These are phyloP conservation scores for Kregervanrija delftensis DNA, from an alignment of 805 yeast species.

Conservation along the genomic window DNA sequence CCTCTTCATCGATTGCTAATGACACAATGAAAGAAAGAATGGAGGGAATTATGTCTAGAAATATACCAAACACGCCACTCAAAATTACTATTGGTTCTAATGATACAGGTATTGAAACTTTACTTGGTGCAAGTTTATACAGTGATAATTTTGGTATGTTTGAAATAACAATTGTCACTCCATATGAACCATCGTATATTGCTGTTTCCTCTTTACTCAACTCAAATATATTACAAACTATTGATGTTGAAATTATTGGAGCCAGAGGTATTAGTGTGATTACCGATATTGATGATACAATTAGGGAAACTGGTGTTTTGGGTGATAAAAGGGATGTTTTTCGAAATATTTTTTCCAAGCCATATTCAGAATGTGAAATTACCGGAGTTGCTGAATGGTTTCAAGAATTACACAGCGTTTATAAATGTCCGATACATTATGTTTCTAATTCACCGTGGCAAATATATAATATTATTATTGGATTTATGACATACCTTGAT, in stretches of 20 bases:
- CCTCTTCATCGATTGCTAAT: constrained; percentile 7
- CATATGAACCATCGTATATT: constrained; percentile 54
- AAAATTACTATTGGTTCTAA: constrained; percentile 48
- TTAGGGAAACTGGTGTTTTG: constrained; percentile 82
- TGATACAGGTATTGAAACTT: constrained; percentile 27
- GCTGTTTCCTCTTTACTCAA: constrained; percentile 44
- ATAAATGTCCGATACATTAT: constrained; percentile 62
- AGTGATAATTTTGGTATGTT: constrained; percentile 71
- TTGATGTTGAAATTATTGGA: constrained; percentile 36
- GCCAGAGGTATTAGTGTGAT: constrained; percentile 61
- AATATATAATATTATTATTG: constrained; percentile 52
- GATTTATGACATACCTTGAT: constrained; percentile 46
- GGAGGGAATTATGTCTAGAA: constrained; percentile 61
- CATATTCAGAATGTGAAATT: constrained; percentile 59
- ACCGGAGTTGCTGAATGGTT: constrained; percentile 75
- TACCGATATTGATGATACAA: constrained; percentile 92
- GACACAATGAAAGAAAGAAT: constrained; percentile 54
- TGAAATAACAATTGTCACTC: constrained; percentile 42
- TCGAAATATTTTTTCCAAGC: constrained; percentile 66
- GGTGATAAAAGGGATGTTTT: constrained; percentile 82
- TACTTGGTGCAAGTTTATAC: constrained; percentile 26
- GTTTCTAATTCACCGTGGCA: constrained; percentile 97
- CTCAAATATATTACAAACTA: constrained; percentile 40
- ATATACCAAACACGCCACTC: constrained; percentile 51
- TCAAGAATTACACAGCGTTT: constrained; percentile 35